Conservation (phyloP, 139 green algal species). For the Volvox africanus region DNA sequence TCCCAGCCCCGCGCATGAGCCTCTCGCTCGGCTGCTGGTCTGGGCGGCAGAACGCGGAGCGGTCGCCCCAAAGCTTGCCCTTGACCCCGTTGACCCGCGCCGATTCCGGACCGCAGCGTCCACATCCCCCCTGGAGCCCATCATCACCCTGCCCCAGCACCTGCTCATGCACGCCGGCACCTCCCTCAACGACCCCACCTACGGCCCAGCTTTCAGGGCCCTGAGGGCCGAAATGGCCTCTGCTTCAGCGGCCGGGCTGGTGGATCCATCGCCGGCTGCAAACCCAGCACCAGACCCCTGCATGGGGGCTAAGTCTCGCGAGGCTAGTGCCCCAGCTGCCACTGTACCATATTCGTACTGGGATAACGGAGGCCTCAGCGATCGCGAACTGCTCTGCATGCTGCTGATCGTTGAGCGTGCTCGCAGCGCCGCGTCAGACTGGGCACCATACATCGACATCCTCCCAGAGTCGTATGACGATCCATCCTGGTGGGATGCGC, state of each 20-base stretch:
- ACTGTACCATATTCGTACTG: neutral
- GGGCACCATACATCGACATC: slow-evolving; percentile 62
- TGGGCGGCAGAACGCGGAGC: neutral
- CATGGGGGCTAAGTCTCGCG: neutral
- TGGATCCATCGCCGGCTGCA: neutral
- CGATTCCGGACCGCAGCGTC: neutral
- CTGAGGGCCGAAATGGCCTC: slow-evolving; percentile 23
- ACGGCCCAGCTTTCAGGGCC: slow-evolving; percentile 38
- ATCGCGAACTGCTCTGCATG: slow-evolving; percentile 64
- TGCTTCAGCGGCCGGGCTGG: neutral
- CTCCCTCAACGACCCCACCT: slow-evolving; percentile 17
- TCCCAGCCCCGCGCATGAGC: slow-evolving; percentile 12
- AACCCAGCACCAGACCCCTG: too few species aligned
- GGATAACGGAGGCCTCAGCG: slow-evolving; percentile 33
- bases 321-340: neutral
- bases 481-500: slow-evolving; percentile 30
- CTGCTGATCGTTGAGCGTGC: slow-evolving; percentile 62
- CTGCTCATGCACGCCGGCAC: slow-evolving; percentile 52
- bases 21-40: slow-evolving; percentile 8
- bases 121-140: neutral
- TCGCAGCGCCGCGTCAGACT: slow-evolving; percentile 29
- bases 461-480: slow-evolving; percentile 63
- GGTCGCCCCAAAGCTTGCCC: neutral
- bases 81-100: neutral
- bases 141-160: slow-evolving; percentile 41